Conservation (phyloP, 441 rosid genomes). For the Populus hybrid region DNA sequence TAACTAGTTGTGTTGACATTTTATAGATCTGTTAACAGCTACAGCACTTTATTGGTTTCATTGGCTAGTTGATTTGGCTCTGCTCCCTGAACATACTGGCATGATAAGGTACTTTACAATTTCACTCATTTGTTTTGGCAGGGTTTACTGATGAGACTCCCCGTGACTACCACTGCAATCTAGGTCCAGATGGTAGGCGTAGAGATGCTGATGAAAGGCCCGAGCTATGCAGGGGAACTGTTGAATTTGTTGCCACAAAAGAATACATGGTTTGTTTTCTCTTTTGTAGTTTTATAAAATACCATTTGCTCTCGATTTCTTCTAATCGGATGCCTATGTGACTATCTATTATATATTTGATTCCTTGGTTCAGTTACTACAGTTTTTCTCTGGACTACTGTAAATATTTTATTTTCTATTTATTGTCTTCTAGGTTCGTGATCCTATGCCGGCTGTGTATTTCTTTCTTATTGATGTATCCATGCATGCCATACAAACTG, state of each 20-base stretch:
- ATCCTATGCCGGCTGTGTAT: conserved; percentile 93
- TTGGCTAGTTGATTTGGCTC: conserved; percentile 1
- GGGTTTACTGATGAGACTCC: conserved; percentile 93
- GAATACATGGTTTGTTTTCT: conserved; percentile 75
- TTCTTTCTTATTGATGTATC: conserved; percentile 93
- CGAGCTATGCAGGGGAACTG: conserved; percentile 91
- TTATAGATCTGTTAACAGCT: not conserved
- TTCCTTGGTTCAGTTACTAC: not conserved
- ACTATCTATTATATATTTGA: not conserved
- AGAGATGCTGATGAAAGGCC: conserved; percentile 99
- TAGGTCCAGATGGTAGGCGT: conserved; percentile 97
- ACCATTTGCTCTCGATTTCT: not conserved
- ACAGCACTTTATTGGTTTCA: conserved; percentile 1
- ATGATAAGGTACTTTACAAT: conserved; percentile 16
- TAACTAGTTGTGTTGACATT: not conserved
- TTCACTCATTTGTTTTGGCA: conserved; percentile 27
- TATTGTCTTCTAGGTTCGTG: conserved; percentile 66
- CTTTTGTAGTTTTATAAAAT: conserved; percentile 7
- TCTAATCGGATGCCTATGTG: not conserved
- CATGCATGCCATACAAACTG: conserved; percentile 86
- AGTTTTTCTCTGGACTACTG: not conserved
- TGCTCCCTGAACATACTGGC: conserved; percentile 9
- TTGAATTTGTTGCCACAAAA: conserved; percentile 86
- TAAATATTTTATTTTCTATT: conserved; percentile 9
- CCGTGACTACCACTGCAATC: conserved; percentile 92